A percentile compares a stretch with the other conserved stretches of the same genome.
Conservation (phyloP, 2,329 filamentous ascomycete genomes). For the Fusarium protoensiforme region DNA sequence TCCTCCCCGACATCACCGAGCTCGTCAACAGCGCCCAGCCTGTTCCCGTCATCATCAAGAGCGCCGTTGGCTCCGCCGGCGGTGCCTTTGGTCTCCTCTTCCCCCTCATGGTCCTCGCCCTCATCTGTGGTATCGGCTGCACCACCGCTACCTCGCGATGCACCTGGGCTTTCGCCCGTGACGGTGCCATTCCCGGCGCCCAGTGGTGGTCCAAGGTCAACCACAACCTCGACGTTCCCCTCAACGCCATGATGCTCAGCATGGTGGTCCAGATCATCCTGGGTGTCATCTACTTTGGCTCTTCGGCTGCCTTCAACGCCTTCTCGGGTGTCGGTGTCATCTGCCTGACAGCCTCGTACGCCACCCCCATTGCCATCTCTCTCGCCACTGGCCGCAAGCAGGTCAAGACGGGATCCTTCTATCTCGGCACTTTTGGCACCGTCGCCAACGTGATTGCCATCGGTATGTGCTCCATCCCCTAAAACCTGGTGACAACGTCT, state of each 20-base stretch:
- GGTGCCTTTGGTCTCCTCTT: conserved; percentile 72
- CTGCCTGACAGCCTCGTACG: conserved; percentile 75
- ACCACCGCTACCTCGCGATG: conserved; percentile 75
- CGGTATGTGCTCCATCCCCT: conserved; percentile 56
- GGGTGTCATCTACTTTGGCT: conserved; percentile 76
- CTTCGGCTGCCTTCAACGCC: conserved; percentile 75
- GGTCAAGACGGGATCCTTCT: conserved; percentile 67
- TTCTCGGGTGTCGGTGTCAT: conserved; percentile 79
- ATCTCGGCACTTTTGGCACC: conserved; percentile 70
- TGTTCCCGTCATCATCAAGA: conserved; percentile 71
- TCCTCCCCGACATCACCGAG: conserved; percentile 70
- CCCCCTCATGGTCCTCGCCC: conserved; percentile 72
- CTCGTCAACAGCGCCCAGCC: conserved; percentile 70
- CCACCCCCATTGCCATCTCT: conserved; percentile 73
- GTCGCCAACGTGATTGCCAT: conserved; percentile 73
- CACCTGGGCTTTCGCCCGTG: conserved; percentile 76
- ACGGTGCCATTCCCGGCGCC: conserved; percentile 75
- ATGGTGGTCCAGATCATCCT: conserved; percentile 73
- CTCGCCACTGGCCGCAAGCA: conserved; percentile 69
- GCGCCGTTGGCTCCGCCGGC: conserved; percentile 68
- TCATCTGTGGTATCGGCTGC: conserved; percentile 76
- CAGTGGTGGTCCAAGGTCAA: conserved; percentile 71
- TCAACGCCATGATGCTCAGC: conserved; percentile 79
- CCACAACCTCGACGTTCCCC: conserved; percentile 69
- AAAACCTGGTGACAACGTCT: neutral